phyloP scores from a whole-genome alignment of 2,329 filamentous ascomycete genomes.

The Fonsecaea erecta region DNA sequence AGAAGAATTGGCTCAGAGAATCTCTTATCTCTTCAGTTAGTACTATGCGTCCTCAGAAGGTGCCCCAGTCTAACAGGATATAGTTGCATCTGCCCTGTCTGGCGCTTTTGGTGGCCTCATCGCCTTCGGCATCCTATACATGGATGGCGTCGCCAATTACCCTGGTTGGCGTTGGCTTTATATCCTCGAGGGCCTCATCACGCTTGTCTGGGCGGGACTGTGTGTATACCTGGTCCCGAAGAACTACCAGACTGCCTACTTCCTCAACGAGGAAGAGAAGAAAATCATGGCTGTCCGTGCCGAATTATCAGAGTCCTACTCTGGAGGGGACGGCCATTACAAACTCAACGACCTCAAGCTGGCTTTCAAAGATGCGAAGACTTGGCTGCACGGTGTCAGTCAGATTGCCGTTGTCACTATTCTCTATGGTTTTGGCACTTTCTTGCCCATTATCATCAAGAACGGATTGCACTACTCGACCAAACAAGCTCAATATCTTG shows the following conservation, averaged over 20 bases:
- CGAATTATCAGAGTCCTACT: slow-evolving; percentile 39
- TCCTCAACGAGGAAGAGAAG: slow-evolving; percentile 41
- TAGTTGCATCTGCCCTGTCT: slow-evolving; percentile 31
- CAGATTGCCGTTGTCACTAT: slow-evolving; percentile 45
- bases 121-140: slow-evolving; percentile 43
- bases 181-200: slow-evolving; percentile 43
- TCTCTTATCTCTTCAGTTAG: slow-evolving; percentile 48
- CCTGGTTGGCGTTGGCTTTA: slow-evolving; percentile 41
- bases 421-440: slow-evolving; percentile 55
- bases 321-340: slow-evolving; percentile 39
- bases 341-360: slow-evolving; percentile 39
- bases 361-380: slow-evolving; percentile 42
- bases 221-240: slow-evolving; percentile 41
- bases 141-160: slow-evolving; percentile 55
- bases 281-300: slow-evolving; percentile 45
- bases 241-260: slow-evolving; percentile 42
- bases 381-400: slow-evolving; percentile 40
- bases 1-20: slow-evolving; percentile 49
- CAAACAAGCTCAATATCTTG: slow-evolving; percentile 47
- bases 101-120: slow-evolving; percentile 36
- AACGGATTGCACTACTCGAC: slow-evolving; percentile 55
- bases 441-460: slow-evolving; percentile 61
- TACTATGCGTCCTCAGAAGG: not conserved
- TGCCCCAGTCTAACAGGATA: slow-evolving; percentile 5
- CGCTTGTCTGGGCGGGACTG: slow-evolving; percentile 37